Evolutionary conservation across 164 flowering plant genomes (phyloP).

Genomic region (Hamamelis virginiana): DNA sequence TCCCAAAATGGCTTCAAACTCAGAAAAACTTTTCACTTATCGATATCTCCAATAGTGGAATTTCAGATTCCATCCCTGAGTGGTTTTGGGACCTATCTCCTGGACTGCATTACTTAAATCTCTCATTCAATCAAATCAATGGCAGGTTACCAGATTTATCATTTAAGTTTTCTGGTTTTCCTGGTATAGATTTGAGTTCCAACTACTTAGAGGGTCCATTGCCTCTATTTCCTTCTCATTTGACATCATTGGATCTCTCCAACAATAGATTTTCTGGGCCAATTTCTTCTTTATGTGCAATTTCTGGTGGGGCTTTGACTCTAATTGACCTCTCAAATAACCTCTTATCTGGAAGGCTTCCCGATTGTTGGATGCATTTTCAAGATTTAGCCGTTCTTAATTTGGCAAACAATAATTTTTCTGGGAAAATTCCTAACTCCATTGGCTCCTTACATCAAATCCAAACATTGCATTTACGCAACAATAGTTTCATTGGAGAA

Average conservation of each 20-base stretch:
- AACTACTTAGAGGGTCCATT: constrained; percentile 22
- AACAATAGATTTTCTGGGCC: constrained; percentile 19
- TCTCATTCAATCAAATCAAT: constrained; percentile 19
- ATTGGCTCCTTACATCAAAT: constrained; percentile 10
- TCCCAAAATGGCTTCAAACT: constrained; percentile 28
- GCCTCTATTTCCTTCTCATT: constrained; percentile 10
- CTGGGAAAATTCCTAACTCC: constrained; percentile 9
- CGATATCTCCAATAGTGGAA: constrained; percentile 13
- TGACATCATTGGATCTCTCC: constrained; percentile 8
- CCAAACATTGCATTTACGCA: constrained; percentile 8
- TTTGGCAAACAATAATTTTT: too few species aligned
- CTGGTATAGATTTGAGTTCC: neutral
- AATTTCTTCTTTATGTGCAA: neutral
- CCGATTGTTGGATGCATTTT: too few species aligned
- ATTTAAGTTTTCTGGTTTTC: neutral
- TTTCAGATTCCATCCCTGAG: constrained; percentile 20
- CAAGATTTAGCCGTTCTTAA: too few species aligned
- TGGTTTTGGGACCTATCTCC: constrained; percentile 22
- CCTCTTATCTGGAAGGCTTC: constrained; percentile 9
- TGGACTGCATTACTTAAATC: neutral
- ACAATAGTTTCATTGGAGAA: constrained; percentile 16
- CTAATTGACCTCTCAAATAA: constrained; percentile 25
- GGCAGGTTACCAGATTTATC: constrained; percentile 20
- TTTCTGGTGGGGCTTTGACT: neutral
- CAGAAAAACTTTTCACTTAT: constrained; percentile 11